phyloP scores from a whole-genome alignment of 164 flowering plant genomes.

The Aristolochia contorta region DNA sequence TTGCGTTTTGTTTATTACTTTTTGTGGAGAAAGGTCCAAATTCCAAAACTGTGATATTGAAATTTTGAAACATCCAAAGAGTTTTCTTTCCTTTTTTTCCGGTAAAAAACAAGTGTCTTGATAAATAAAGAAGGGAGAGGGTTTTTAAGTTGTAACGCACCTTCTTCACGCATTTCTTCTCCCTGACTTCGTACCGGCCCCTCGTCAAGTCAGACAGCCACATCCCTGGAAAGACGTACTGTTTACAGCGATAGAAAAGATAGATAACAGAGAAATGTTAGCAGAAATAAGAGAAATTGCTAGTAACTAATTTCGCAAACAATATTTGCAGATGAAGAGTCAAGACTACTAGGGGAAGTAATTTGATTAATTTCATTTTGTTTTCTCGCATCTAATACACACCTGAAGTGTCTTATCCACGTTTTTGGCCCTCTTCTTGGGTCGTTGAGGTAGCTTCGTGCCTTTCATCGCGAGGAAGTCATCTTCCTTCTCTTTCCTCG shows the following conservation, averaged over 20 bases:
- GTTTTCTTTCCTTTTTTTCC: too few relatives aligned
- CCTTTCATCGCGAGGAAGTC: slow-evolving; percentile 75
- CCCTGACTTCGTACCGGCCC: slow-evolving; percentile 74
- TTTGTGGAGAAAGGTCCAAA: too few relatives aligned
- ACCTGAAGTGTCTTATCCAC: slow-evolving; percentile 55
- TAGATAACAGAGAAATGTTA: not conserved
- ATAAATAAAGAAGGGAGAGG: too few relatives aligned
- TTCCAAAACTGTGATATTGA: too few relatives aligned
- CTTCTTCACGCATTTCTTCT: slow-evolving; percentile 82
- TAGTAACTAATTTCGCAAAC: too few relatives aligned
- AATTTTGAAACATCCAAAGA: too few relatives aligned
- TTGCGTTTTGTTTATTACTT: too few relatives aligned
- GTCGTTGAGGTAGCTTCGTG: slow-evolving; percentile 69
- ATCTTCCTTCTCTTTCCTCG: slow-evolving; percentile 78
- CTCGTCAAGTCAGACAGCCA: slow-evolving; percentile 67
- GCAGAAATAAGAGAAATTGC: not conserved
- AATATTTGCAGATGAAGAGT: not conserved
- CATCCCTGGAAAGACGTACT: slow-evolving; percentile 50
- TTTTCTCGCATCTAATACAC: not conserved
- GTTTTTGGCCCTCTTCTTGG: slow-evolving; percentile 63
- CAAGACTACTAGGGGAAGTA: too few relatives aligned
- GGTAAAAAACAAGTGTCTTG: too few relatives aligned
- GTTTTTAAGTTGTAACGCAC: slow-evolving; percentile 3
- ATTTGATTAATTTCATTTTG: too few relatives aligned
- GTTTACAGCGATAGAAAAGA: slow-evolving; percentile 10